These are phyloP conservation scores for Ogataea haglerorum DNA, from an alignment of 805 yeast genomes.

Conservation along the genomic window DNA sequence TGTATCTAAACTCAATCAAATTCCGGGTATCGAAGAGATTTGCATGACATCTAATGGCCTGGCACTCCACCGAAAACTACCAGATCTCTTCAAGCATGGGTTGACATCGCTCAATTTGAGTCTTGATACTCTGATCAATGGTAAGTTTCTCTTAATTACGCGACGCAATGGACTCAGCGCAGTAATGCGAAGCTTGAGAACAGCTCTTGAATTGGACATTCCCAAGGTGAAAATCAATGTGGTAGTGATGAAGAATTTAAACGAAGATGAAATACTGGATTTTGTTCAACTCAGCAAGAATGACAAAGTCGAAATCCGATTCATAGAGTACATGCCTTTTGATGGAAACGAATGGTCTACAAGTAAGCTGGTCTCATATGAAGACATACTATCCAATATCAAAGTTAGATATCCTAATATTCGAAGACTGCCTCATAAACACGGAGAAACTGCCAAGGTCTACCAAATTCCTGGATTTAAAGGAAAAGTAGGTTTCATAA, in stretches of 20 bases:
- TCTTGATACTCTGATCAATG: slow-evolving; percentile 49
- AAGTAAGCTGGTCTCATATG: slow-evolving; percentile 42
- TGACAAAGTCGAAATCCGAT: slow-evolving; percentile 44
- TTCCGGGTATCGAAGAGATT: slow-evolving; percentile 44
- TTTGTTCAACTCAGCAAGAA: slow-evolving; percentile 42
- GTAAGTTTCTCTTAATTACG: slow-evolving; percentile 47
- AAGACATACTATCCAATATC: slow-evolving; percentile 40
- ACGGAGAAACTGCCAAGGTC: slow-evolving; percentile 52
- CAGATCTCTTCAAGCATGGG: slow-evolving; percentile 39
- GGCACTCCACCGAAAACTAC: slow-evolving; percentile 46
- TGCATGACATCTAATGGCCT: slow-evolving; percentile 53
- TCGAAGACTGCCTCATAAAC: slow-evolving; percentile 21
- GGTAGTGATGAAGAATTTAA: slow-evolving; percentile 47
- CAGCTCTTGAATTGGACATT: slow-evolving; percentile 42
- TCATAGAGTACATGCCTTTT: slow-evolving; percentile 59
- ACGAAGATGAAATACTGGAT: slow-evolving; percentile 49
- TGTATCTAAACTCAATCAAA: slow-evolving; percentile 35
- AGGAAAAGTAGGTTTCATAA: slow-evolving; percentile 50
- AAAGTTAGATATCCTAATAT: slow-evolving; percentile 30
- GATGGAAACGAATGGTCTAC: slow-evolving; percentile 52
- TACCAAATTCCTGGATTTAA: slow-evolving; percentile 39
- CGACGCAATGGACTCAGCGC: slow-evolving; percentile 46
- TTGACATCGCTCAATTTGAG: slow-evolving; percentile 46
- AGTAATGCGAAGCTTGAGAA: slow-evolving; percentile 42
- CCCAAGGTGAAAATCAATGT: slow-evolving; percentile 47